Percentiles rank a stretch among this genome's conserved stretches.
Evolutionary conservation across 306 rosid genomes (phyloP).

Genomic region (Trifolium fragiferum): DNA sequence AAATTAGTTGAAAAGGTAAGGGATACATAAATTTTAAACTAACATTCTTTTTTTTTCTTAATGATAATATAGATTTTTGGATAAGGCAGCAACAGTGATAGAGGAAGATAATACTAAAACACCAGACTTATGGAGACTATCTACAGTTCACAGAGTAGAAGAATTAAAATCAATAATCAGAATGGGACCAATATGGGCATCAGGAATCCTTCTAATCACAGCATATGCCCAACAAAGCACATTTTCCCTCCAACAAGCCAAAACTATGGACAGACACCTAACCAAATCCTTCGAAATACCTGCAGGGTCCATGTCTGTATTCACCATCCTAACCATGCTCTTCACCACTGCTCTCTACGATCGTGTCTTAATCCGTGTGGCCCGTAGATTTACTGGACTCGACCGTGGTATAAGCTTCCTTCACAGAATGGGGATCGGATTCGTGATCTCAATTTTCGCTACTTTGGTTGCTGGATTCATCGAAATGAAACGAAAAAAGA

Average conservation of each 20-base stretch:
- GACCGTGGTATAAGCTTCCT: constrained; percentile 88
- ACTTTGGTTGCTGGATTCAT: constrained; percentile 81
- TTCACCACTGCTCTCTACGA: constrained; percentile 74
- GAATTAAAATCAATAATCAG: constrained; percentile 81
- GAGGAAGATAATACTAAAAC: constrained; percentile 59
- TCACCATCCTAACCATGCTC: constrained; percentile 73
- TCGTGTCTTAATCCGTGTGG: constrained; percentile 61
- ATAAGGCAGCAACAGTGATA: constrained; percentile 75
- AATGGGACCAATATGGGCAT: constrained; percentile 97
- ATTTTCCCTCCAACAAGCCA: constrained; percentile 83
- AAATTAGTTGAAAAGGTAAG: too few relatives aligned
- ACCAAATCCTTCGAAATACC: constrained; percentile 74
- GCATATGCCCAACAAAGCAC: constrained; percentile 92
- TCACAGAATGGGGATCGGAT: constrained; percentile 88
- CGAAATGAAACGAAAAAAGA: constrained; percentile 67
- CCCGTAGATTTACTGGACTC: constrained; percentile 72
- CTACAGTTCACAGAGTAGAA: constrained; percentile 86
- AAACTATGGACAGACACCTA: constrained; percentile 80
- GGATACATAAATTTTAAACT: too few relatives aligned
- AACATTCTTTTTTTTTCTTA: too few relatives aligned
- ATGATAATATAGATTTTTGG: constrained; percentile 65
- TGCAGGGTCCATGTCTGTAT: constrained; percentile 90
- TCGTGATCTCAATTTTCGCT: constrained; percentile 70
- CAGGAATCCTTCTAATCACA: constrained; percentile 87
- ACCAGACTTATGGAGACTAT: constrained; percentile 81